Conservation (phyloP, 306 rosid genomes). For the Pachyrhizus erosus region DNA sequence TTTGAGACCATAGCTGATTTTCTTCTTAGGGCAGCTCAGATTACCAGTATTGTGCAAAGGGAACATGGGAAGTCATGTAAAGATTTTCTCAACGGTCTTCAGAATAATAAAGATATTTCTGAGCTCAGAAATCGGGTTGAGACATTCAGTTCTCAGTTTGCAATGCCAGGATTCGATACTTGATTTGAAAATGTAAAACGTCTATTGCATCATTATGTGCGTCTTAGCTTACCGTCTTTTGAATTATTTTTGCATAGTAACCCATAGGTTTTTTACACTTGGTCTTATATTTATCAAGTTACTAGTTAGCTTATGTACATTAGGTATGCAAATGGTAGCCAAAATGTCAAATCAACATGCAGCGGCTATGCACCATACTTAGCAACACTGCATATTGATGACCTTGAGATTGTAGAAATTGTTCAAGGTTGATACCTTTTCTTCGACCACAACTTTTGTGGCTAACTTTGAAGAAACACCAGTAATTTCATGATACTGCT, state of each 20-base stretch:
- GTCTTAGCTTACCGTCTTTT: slow-evolving; percentile 42
- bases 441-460: slow-evolving; percentile 32
- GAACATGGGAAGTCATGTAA: slow-evolving; percentile 68
- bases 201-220: not conserved
- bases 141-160: slow-evolving; percentile 74
- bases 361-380: slow-evolving; percentile 26
- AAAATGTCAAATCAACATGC: slow-evolving; percentile 14
- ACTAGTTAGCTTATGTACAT: slow-evolving; percentile 45
- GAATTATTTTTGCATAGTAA: slow-evolving; percentile 36
- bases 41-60: slow-evolving; percentile 62
- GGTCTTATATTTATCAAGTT: not conserved
- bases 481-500: slow-evolving; percentile 19
- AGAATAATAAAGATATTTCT: slow-evolving; percentile 62
- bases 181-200: slow-evolving; percentile 42
- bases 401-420: slow-evolving; percentile 39
- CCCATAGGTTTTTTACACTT: not conserved
- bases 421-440: slow-evolving; percentile 16
- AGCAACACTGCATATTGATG: not conserved
- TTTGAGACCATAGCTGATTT: slow-evolving; percentile 81
- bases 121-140: slow-evolving; percentile 75
- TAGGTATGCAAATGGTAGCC: slow-evolving; percentile 9
- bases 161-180: slow-evolving; percentile 82
- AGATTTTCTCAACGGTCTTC: slow-evolving; percentile 67
- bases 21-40: slow-evolving; percentile 76
- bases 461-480: slow-evolving; percentile 40